Percentiles rank a stretch among this genome's conserved stretches.
Evolutionary conservation across 768 basidiomycete genomes (phyloP).

Genomic region (Boletus barrowsii): DNA sequence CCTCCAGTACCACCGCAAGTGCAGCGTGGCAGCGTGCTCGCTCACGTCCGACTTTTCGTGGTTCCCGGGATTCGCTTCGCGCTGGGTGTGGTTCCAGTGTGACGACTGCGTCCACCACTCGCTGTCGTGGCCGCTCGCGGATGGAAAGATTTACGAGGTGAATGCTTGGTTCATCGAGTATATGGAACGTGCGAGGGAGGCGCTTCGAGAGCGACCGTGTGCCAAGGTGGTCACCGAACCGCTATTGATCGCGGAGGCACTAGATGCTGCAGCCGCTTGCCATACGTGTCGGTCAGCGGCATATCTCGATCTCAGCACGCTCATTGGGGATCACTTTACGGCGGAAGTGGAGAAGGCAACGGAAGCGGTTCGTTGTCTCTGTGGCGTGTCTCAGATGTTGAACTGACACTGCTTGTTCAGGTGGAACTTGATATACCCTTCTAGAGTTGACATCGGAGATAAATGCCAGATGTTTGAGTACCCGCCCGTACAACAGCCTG

Average conservation of each 20-base stretch:
- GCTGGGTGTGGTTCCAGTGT: slow-evolving; percentile 39
- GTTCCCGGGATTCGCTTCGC: slow-evolving; percentile 35
- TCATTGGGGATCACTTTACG: slow-evolving; percentile 30
- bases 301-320: slow-evolving; percentile 32
- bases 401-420: slow-evolving; percentile 13
- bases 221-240: slow-evolving; percentile 31
- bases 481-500: slow-evolving; percentile 6
- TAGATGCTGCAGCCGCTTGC: slow-evolving; percentile 27
- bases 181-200: slow-evolving; percentile 32
- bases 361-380: slow-evolving; percentile 22
- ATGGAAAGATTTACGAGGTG: slow-evolving; percentile 36
- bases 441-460: slow-evolving; percentile 1
- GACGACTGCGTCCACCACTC: slow-evolving; percentile 35
- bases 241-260: slow-evolving; percentile 29
- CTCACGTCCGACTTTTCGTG: slow-evolving; percentile 36
- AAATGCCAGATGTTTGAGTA: no score
- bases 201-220: slow-evolving; percentile 30
- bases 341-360: slow-evolving; percentile 29
- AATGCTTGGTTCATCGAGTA: slow-evolving; percentile 35
- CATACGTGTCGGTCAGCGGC: slow-evolving; percentile 31
- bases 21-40: slow-evolving; percentile 28
- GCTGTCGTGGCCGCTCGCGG: slow-evolving; percentile 33
- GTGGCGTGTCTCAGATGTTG: background rate
- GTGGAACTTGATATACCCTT: slow-evolving; percentile 33
- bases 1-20: slow-evolving; percentile 35